Base-by-base conservation (phyloP, 768 basidiomycete species). In the Amanita pallidorosea region DNA sequence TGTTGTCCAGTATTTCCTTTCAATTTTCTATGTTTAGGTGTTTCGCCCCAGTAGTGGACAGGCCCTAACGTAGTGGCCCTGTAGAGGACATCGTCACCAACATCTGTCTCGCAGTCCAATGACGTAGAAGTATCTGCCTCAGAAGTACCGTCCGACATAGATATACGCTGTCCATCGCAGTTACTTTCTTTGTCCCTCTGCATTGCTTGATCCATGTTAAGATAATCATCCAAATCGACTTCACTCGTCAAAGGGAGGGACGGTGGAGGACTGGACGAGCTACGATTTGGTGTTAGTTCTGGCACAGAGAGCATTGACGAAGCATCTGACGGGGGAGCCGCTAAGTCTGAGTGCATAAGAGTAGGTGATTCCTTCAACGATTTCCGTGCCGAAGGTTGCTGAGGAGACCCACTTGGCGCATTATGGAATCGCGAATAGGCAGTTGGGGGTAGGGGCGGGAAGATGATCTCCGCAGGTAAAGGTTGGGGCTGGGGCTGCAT, bases 371-470 rank as follows among this genome's bases (percentile, higher is more conserved):
- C 34, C 35, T 49, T 29, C 17, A 44, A 45, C 9, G 49, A 37
- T 13, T 7, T 52, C 41, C 52, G 53, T 27, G 34, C 40, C 8
- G 53, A 22, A 22, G 49, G 17, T 45, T 53, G 25, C 34, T 57
- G 27, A 54, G 25, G 60, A 52, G 7, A 67, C 53, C 27, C 35
- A 7, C 35, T 48, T 23, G 55, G 65, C 53, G 55, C 60, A 62
- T 51, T 67, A 67, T 5, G 66, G 64, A 49, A 41, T n/a, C 50
- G 50, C 15, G 31, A 44, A 18, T 51, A 51, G 15, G 69, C 63
- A 11, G 65, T 66, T 5, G 79, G 67, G 13, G 85, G 86, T 3
- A 88, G 65, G 1, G 84, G 83, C 45, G 86, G 86, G 63, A 88
- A 88, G 31, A 88, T 78, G 27, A 85, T 71, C 29, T 85, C 85